Evolutionary conservation across 257 asterid species (phyloP).

Genomic region (Gentiana straminea): DNA sequence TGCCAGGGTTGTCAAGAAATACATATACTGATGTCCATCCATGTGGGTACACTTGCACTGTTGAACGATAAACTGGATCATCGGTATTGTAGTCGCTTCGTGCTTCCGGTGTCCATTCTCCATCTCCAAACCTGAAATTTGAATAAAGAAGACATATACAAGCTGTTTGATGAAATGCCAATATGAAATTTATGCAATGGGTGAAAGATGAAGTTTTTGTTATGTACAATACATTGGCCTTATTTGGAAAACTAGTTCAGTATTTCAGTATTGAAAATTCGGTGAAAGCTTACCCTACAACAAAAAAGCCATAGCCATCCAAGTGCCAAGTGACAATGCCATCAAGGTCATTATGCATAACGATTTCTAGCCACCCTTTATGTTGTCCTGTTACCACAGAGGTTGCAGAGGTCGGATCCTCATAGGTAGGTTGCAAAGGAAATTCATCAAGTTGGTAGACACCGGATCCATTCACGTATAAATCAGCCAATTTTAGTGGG

Average conservation of each 20-base stretch:
- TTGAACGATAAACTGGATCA: constrained; percentile 57
- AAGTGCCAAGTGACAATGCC: constrained; percentile 56
- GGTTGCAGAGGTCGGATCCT: constrained; percentile 19
- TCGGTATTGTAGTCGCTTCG: constrained; percentile 30
- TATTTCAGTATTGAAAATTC: not conserved
- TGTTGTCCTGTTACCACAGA: constrained; percentile 43
- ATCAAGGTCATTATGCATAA: constrained; percentile 33
- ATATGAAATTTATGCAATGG: too few relatives aligned
- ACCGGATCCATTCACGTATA: constrained; percentile 48
- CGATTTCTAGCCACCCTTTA: constrained; percentile 65
- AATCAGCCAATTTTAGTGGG: constrained; percentile 53
- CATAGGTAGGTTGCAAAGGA: constrained; percentile 32
- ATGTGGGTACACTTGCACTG: constrained; percentile 58
- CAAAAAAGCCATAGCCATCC: constrained; percentile 60
- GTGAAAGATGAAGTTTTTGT: too few relatives aligned
- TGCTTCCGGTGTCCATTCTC: constrained; percentile 42
- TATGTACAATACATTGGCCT: too few relatives aligned
- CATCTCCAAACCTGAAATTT: constrained; percentile 35
- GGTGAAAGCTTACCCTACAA: constrained; percentile 43
- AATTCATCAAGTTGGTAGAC: constrained; percentile 42
- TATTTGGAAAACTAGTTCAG: too few relatives aligned
- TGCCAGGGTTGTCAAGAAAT: constrained; percentile 64
- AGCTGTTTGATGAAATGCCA: too few relatives aligned
- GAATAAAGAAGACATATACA: too few relatives aligned
- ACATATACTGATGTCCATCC: constrained; percentile 68